Base-by-base conservation (phyloP, 257 asterid genomes). In the Forsythia viridissima region DNA sequence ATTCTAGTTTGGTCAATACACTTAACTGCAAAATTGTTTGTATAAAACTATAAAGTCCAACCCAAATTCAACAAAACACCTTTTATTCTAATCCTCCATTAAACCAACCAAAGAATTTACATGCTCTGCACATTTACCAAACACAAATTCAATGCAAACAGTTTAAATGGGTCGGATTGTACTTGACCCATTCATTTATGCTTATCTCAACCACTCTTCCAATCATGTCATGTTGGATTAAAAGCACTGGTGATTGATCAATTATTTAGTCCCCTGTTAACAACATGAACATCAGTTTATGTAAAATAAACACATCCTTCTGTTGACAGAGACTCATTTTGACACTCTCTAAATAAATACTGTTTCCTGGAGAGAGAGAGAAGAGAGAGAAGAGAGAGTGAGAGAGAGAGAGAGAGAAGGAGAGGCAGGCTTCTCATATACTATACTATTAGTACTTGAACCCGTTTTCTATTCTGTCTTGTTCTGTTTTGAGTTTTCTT, bases 201-300 rank as follows among this genome's bases (percentile, higher is more conserved):
- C 76, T 68, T 30, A 41, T 40, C 76, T 83, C 86, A 85, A 85
- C 89, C 16, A 85, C 91, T 59, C 67, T 2, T 59, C 84, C 89
- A 85, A 84, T 82, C 71, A 88, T 80, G 80, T 80, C 76, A 51
- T 79, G 68, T 24, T 80, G 80, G 79, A 71, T 81, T 73, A 76
- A 74, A 51, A 77, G 80, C 81, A 79, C 80, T 79, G 71, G 70
- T 85, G 57, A 75, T 57, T 70, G 70, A 48, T 79, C 61, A 75
- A 79, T 87, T 71, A 81, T 81, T 80, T 55, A 75, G 44, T 43
- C 68, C 73, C 39, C 76, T 38, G 40, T 78, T 51, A 72, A 69
- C 67, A n/a, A 68, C 34, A 30, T 30, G 34, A 30, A 30, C 34
- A 30, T 30, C 34, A 59, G 66, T 73, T 52, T 21, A 30, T 30